Base-by-base conservation (phyloP, 2,329 filamentous ascomycete species). In the Curvularia spicifera region DNA sequence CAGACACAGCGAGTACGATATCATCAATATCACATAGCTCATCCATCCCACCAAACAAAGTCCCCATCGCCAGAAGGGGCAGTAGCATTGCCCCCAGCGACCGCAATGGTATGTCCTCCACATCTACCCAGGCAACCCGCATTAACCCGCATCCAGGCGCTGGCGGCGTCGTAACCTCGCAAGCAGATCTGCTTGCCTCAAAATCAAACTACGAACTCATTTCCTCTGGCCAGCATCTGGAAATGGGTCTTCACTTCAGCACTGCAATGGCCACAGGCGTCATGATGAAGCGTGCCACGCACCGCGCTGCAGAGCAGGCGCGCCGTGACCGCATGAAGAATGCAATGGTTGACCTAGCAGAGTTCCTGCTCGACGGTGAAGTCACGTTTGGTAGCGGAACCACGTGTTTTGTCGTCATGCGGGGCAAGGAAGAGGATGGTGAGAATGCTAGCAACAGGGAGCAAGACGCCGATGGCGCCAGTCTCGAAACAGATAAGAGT, bases 211-310 rank as follows among this genome's bases (percentile, higher is more conserved):
- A 72, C 48, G 70, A 72, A 48, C 59, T 71, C 24, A 72, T 72
- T 10, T 70, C 69, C 20, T 66, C 64, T 1, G 70, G 70, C 49
- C 66, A 71, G 37, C 70, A 72, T 43, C 56, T 71, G 7, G 70
- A 72, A 57, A 72, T 72, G 70, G 70, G 70, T 7, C 46, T 72
- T 26, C 70, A 72, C 55, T 72, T 72, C 49, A 71, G 69, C 55
- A 71, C 69, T 31, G 69, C 70, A 55, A 72, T 72, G 70, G 69
- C 70, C 15, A 71, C 70, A 0, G 70, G 70, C 43, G 69, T 72
- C 12, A 72, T 72, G 70, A 72, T 72, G 70, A 71, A 70, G 58
- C 68, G 70, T 40, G 70, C 70, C 0, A 72, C 69, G 5, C 70
- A 72, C 52, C 70, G 70, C 2, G 70, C 70, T 1, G 70, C 70